Evolutionary conservation across 2,329 filamentous ascomycete species (phyloP).

Genomic region (Colletotrichum sp.): DNA sequence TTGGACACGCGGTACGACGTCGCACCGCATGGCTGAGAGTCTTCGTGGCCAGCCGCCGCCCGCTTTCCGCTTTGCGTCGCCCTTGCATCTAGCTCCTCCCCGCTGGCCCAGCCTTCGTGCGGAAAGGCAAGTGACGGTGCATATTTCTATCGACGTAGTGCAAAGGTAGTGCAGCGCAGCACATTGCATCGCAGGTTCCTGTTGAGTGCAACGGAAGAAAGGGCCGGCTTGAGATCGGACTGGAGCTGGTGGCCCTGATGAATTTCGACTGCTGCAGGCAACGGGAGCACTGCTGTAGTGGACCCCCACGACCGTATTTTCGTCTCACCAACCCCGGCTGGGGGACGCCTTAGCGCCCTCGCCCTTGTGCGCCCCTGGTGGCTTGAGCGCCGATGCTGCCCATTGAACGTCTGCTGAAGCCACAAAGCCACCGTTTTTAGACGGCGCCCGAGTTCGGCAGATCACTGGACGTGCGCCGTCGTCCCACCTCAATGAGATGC

Average conservation of each 20-base stretch:
- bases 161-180: neutral
- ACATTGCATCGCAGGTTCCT: neutral
- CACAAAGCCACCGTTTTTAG: conserved; percentile 1
- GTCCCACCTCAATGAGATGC: neutral
- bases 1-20: neutral
- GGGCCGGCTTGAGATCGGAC: neutral
- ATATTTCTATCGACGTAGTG: neutral
- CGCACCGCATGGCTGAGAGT: conserved; percentile 1
- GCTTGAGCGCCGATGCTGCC: neutral
- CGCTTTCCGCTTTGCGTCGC: conserved; percentile 4
- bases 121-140: neutral
- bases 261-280: neutral
- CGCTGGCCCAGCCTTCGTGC: neutral
- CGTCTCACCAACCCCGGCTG: conserved; percentile 3
- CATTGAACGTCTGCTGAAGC: neutral
- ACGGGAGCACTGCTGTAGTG: neutral
- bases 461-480: conserved; percentile 13
- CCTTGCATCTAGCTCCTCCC: neutral
- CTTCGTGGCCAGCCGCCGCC: neutral
- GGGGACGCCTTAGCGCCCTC: neutral
- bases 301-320: neutral
- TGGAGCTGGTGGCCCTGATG: neutral
- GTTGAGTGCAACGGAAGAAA: neutral
- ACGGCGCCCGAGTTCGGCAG: conserved; percentile 13
- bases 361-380: neutral